These are phyloP conservation scores for Lodderomyces jiufengensis DNA, from an alignment of 1,139 yeast species.

Conservation along the genomic window DNA sequence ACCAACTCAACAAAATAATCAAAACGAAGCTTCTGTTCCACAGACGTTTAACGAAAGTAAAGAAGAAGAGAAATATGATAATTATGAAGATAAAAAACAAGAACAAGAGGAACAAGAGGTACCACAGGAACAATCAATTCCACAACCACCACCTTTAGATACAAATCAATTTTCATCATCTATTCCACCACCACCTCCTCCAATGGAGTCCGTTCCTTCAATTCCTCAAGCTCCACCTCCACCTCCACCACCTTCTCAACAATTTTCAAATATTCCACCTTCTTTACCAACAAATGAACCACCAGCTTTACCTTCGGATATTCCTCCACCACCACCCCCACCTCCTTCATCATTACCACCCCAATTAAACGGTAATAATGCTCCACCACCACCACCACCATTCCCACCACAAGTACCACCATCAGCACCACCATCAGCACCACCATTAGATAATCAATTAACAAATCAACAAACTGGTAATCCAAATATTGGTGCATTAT, in stretches of 20 bases:
- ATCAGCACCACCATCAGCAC: constrained; percentile 17
- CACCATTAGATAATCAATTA: no score
- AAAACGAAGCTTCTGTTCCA: not conserved
- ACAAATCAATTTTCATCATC: constrained; percentile 15
- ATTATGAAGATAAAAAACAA: not conserved
- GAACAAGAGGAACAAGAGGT: not conserved
- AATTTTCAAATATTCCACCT: constrained; percentile 14
- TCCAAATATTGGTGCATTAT: constrained; percentile 39
- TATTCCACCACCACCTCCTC: constrained; percentile 14
- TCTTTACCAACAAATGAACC: constrained; percentile 15
- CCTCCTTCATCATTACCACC: constrained; percentile 17
- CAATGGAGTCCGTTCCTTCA: constrained; percentile 19
- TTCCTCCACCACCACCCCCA: constrained; percentile 15
- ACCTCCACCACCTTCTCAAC: constrained; percentile 18
- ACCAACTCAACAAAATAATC: constrained; percentile 1
- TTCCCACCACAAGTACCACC: constrained; percentile 29
- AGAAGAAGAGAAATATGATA: not conserved
- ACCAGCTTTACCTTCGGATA: constrained; percentile 15
- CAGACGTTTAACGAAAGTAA: not conserved
- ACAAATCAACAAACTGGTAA: not conserved
- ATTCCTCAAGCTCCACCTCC: constrained; percentile 19
- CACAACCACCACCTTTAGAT: constrained; percentile 13
- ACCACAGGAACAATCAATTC: constrained; percentile 10
- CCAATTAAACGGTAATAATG: constrained; percentile 17
- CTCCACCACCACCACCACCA: constrained; percentile 14